A percentile compares a stretch with the other conserved stretches of the same genome.
These are phyloP conservation scores for Colletotrichum zoysiae DNA, from an alignment of 2,329 filamentous ascomycete species.

Conservation along the genomic window DNA sequence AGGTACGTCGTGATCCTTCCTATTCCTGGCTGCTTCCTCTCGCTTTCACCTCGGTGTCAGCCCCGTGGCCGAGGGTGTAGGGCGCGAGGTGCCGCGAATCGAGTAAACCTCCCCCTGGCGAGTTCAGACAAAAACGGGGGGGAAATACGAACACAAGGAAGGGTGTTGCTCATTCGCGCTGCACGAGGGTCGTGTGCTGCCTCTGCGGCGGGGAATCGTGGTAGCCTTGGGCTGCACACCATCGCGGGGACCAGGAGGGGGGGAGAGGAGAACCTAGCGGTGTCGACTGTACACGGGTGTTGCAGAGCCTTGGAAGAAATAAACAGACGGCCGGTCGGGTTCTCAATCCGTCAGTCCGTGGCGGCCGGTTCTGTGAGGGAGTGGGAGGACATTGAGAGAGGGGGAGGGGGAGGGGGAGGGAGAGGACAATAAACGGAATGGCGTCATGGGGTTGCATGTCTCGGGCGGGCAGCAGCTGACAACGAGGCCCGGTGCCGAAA, in stretches of 20 bases:
- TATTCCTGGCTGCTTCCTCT: neutral
- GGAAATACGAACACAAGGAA: neutral
- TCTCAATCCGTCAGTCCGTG: neutral
- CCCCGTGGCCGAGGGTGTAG: constrained; percentile 22
- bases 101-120: neutral
- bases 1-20: neutral
- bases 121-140: neutral
- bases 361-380: too few species aligned
- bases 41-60: constrained; percentile 36
- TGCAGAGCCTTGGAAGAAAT: neutral
- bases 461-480: constrained; percentile 24
- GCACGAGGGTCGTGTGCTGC: neutral
- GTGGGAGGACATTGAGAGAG: neutral
- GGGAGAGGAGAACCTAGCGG: neutral
- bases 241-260: neutral
- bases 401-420: too few species aligned
- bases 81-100: neutral
- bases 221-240: constrained; percentile 37
- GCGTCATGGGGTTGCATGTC: constrained; percentile 27
- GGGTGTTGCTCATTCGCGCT: constrained; percentile 19
- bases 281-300: neutral
- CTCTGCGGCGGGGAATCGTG: constrained; percentile 3
- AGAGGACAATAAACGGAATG: constrained; percentile 1
- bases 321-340: neutral
- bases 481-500: constrained; percentile 19